Base-by-base conservation (phyloP, 1,284 basidiomycete genomes). In the Heterobasidion irregulare region DNA sequence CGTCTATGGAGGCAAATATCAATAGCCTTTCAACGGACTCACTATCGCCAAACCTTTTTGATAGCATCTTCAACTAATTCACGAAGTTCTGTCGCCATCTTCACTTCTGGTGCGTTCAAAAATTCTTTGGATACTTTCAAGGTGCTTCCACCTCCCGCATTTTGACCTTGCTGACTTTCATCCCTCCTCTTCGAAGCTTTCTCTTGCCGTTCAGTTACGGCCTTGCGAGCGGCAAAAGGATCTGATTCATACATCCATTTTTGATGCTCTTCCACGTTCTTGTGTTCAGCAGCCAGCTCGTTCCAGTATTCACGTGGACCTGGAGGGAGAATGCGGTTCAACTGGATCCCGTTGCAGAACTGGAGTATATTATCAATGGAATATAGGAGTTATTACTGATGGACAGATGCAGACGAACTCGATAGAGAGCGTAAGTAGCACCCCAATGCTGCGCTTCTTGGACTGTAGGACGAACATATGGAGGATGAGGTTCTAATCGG, bases 171-270 rank as follows among this genome's bases (percentile, higher is more conserved):
- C 54, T 52, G 58, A 0, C 56, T 56, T 45, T 69, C 70, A 54
- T 78, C 74, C 50, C 69, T 72, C 64, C 70, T 77, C 64, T 76
- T 71, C 10, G 73, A 69, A 26, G 75, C 73, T 59, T 82, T 82
- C 43, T 71, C 75, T 65, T 89, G 87, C 47, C 87, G 74, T 49
- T 80, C 76, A 36, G 82, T 78, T 0, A 91, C 86, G 58, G 78
- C 75, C 60, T 82, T 82, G 57, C 77, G 77, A 8, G 90, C 89
- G 36, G 80, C 78, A 65, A 94, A 95, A 0, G 92, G 93, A 70
- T 95, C 92, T 6, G 82, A 72, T n/a, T 80, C 77, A 66, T 89
- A 95, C 79, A 92, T 86, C 92, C 92, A 95, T 52, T 78, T 80
- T 65, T 83, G 78, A 68, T 93, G 89, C 1, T 83, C 77, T 1